Base-by-base conservation (phyloP, 2,329 filamentous ascomycete species). In the Cryphonectria nitschkei region DNA sequence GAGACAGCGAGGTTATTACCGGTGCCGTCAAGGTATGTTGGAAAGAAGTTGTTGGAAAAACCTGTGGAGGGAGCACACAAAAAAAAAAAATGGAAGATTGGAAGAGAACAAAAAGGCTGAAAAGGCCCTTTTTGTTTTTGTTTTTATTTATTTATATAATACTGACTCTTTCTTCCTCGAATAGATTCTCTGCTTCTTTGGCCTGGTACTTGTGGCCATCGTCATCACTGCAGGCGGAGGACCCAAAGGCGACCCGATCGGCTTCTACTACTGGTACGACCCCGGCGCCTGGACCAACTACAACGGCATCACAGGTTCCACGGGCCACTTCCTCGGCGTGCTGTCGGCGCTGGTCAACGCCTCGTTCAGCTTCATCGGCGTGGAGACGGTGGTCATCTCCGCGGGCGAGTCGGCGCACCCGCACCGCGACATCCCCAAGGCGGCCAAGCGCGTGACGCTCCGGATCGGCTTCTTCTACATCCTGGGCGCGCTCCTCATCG, bases 401-500 rank as follows among this genome's bases (percentile, higher is more conserved):
- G 73, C 74, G 1, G 73, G 71, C 69, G 74, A 75, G 56, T 71
- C 74, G 14, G 34, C 52, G 9, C 58, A 75, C 37, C 74, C 74
- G 2, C 74, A 74, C 54, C 68, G 71, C 29, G 69, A 74, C 46
- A 74, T 75, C 19, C 74, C 74, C 37, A 75, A 74, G 46, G 73
- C 74, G 2, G 73, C 73, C 19, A 69, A 70, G 22, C 67, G 71
- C 11, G 69, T 75, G 9, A 74, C 73, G 3, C 72, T 70, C 65
- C 73, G 74, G 1, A 75, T 75, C 54, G 73, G 70, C 16, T 66
- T 75, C 43, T 75, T 75, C 54, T 75, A 75, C 56, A 73, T 75
- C 61, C 67, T 75, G 5, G 74, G 73, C 39, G 73, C 73, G 0
- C 63, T 75, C 2, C 64, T 75, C 26, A 74, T 75, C 52, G 69